Percentiles rank a stretch among this genome's conserved stretches.
These are phyloP conservation scores for Phialemoniopsis sp. DNA, from an alignment of 2,329 filamentous ascomycete genomes.

Conservation along the genomic window DNA sequence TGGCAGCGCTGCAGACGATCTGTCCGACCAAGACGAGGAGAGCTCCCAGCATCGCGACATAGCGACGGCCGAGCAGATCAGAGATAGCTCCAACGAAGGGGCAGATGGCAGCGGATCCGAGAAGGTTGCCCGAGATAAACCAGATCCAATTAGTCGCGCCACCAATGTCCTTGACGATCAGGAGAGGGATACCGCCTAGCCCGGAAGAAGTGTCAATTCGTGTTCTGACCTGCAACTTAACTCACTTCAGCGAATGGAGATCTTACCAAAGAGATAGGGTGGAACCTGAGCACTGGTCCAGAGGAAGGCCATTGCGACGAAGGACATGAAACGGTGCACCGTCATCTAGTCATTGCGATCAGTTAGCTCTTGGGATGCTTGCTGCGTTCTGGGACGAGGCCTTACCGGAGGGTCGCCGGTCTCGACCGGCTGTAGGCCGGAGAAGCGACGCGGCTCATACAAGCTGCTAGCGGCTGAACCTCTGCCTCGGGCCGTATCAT, in stretches of 20 bases:
- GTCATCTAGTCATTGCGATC: conserved; percentile 3
- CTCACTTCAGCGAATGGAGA: not conserved
- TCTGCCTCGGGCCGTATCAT: no score
- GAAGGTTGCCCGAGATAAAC: conserved; percentile 50
- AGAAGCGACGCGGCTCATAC: no score
- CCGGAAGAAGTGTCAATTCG: not conserved
- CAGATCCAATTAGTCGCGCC: conserved; percentile 58
- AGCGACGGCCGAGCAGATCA: conserved; percentile 58
- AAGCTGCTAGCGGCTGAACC: no score
- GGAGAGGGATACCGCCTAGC: conserved; percentile 37
- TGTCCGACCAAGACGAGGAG: conserved; percentile 52
- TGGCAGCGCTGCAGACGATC: conserved; percentile 53
- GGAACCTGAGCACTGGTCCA: conserved; percentile 22
- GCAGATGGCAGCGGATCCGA: conserved; percentile 52
- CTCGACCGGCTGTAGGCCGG: no score
- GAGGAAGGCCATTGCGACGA: conserved; percentile 19
- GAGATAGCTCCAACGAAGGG: conserved; percentile 64
- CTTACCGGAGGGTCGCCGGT: no score
- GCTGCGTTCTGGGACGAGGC: no score
- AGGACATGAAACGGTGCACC: conserved; percentile 13
- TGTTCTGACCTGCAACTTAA: no score
- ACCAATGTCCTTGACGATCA: conserved; percentile 57
- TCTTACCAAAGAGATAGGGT: conserved; percentile 19
- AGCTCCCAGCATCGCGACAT: conserved; percentile 51
- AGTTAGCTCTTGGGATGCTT: no score